Evolutionary conservation across 345 rosid species (phyloP).

Genomic region (Pugionium dolabratum): DNA sequence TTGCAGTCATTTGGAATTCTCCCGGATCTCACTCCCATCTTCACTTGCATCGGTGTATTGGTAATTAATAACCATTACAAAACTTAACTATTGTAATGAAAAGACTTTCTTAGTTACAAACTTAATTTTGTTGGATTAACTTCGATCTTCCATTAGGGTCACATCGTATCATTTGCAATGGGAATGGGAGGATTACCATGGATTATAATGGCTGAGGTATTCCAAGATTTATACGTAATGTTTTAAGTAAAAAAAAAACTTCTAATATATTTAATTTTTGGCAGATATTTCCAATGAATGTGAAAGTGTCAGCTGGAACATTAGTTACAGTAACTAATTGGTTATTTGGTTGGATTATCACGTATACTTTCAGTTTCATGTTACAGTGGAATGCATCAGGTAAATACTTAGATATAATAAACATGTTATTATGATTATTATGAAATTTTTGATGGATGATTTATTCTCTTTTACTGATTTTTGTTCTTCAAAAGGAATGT

Average conservation of each 20-base stretch:
- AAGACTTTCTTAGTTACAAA: not conserved
- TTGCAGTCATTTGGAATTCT: constrained; percentile 40
- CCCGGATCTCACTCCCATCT: constrained; percentile 32
- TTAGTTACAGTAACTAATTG: constrained; percentile 47
- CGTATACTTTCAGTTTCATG: constrained; percentile 54
- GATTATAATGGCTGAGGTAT: constrained; percentile 70
- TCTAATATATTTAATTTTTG: not conserved
- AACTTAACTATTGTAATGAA: not conserved
- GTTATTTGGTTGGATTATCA: constrained; percentile 47
- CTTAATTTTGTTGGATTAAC: not conserved
- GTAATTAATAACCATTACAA: constrained; percentile 22
- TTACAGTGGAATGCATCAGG: constrained; percentile 58
- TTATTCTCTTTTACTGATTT: not conserved
- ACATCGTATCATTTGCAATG: constrained; percentile 34
- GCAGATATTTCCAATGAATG: constrained; percentile 56
- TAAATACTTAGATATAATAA: constrained; percentile 20
- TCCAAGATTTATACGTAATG: not conserved
- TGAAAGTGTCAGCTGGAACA: constrained; percentile 61
- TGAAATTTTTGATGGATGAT: not conserved
- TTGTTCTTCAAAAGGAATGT: constrained; percentile 22
- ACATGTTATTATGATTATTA: not conserved
- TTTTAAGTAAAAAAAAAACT: too few species aligned
- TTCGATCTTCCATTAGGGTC: constrained; percentile 38
- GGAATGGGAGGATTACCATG: constrained; percentile 62
- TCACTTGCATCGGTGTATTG: constrained; percentile 40